phyloP scores from a whole-genome alignment of 2,329 filamentous ascomycete species.

The Hymenoscyphus occultus region DNA sequence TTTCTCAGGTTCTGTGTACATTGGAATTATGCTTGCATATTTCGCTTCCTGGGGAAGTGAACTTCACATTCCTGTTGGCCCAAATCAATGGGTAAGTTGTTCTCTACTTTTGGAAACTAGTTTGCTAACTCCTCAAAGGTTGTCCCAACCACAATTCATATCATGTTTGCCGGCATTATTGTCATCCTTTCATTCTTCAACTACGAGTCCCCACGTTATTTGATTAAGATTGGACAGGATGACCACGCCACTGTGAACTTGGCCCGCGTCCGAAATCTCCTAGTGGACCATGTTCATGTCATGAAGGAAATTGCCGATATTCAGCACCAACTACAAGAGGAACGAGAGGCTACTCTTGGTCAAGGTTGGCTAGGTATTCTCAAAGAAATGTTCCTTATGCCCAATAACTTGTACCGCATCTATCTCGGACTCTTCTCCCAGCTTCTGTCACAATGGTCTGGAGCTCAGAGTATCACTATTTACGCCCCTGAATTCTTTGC shows the following conservation, averaged over 20 bases:
- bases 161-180: slow-evolving; percentile 75
- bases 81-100: slow-evolving; percentile 46
- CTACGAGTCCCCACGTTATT: slow-evolving; percentile 67
- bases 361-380: slow-evolving; percentile 61
- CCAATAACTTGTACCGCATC: slow-evolving; percentile 69
- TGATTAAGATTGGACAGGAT: slow-evolving; percentile 59
- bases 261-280: slow-evolving; percentile 55
- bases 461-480: slow-evolving; percentile 70
- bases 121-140: slow-evolving; percentile 44
- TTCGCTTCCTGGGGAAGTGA: slow-evolving; percentile 66
- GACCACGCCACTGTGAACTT: slow-evolving; percentile 58
- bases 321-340: slow-evolving; percentile 62
- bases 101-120: slow-evolving; percentile 22
- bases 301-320: slow-evolving; percentile 61
- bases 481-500: slow-evolving; percentile 73
- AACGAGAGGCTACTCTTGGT: slow-evolving; percentile 68
- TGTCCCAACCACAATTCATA: slow-evolving; percentile 70
- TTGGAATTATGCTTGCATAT: slow-evolving; percentile 76
- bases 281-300: slow-evolving; percentile 59
- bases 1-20: slow-evolving; percentile 69
- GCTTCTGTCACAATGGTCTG: slow-evolving; percentile 70
- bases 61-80: slow-evolving; percentile 47
- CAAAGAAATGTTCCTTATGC: slow-evolving; percentile 65
- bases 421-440: slow-evolving; percentile 68
- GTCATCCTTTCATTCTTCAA: slow-evolving; percentile 67